Conservation (phyloP, 257 asterid species). For the Solanum virginianum region DNA sequence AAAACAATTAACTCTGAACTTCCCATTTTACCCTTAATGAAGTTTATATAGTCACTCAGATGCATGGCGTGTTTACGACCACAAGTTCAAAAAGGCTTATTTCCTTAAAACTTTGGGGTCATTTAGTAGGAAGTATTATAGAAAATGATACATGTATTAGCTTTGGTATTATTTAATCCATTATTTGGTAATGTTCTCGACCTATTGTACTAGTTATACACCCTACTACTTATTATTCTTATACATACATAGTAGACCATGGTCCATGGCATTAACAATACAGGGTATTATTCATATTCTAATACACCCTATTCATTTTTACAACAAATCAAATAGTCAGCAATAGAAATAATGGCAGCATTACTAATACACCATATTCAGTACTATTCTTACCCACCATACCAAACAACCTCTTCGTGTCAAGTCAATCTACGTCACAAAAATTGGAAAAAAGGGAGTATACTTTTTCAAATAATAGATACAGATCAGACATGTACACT, state of each 20-base stretch:
- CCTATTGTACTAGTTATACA: neutral
- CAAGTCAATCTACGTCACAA: neutral
- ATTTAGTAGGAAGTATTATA: neutral
- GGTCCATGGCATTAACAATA: neutral
- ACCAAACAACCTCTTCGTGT: neutral
- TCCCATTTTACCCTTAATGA: neutral
- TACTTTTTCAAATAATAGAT: neutral
- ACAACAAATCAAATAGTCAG: neutral
- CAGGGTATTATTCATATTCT: neutral
- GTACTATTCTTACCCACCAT: neutral
- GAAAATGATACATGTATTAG: neutral
- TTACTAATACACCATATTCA: neutral
- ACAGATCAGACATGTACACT: conserved; percentile 1
- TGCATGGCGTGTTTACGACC: neutral
- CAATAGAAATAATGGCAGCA: neutral
- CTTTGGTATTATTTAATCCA: neutral
- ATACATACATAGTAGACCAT: neutral
- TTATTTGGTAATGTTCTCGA: neutral
- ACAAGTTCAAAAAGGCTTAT: neutral
- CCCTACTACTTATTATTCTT: neutral
- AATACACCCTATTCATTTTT: neutral
- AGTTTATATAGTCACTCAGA: neutral
- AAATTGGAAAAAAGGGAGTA: neutral
- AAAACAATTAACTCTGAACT: neutral
- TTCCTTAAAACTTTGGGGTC: neutral